Conservation (phyloP, 495 filamentous ascomycete genomes). For the Cenococcum geophilum region DNA sequence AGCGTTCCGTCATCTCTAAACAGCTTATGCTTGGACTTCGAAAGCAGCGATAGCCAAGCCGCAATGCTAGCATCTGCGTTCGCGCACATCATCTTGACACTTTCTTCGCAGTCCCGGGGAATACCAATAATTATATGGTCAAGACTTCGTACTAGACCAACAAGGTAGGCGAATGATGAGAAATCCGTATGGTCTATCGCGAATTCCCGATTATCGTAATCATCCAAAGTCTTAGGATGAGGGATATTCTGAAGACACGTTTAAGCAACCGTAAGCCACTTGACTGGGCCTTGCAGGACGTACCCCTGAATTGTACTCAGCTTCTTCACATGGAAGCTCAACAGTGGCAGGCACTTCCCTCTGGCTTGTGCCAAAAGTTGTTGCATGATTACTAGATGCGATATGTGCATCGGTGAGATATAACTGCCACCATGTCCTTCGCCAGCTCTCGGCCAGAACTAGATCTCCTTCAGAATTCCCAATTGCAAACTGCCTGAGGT, state of each 20-base stretch:
- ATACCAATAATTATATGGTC: constrained; percentile 11
- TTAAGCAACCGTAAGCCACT: neutral
- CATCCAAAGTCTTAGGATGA: constrained; percentile 5
- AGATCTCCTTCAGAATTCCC: constrained; percentile 45
- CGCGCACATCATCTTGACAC: constrained; percentile 14
- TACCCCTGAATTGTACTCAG: constrained; percentile 45
- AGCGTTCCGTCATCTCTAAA: constrained; percentile 22
- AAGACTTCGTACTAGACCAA: constrained; percentile 22
- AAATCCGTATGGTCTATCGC: constrained; percentile 13
- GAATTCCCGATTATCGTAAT: constrained; percentile 27
- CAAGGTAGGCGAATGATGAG: constrained; percentile 27
- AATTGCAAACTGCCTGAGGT: constrained; percentile 50
- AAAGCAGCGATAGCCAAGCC: constrained; percentile 22
- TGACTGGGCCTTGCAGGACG: neutral
- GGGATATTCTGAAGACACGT: constrained; percentile 18
- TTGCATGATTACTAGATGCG: constrained; percentile 39
- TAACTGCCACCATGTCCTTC: constrained; percentile 87
- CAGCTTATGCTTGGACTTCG: constrained; percentile 17
- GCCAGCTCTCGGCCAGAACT: constrained; percentile 65
- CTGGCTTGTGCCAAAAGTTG: constrained; percentile 30
- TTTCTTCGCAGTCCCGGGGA: constrained; percentile 6
- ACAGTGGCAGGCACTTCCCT: constrained; percentile 24
- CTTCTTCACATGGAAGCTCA: constrained; percentile 66
- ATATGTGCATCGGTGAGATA: constrained; percentile 64
- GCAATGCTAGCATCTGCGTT: constrained; percentile 20